A percentile compares a stretch with the other conserved stretches of the same genome.
Evolutionary conservation across 2,329 filamentous ascomycete genomes (phyloP).

Genomic region (Aspergillus ibericus): DNA sequence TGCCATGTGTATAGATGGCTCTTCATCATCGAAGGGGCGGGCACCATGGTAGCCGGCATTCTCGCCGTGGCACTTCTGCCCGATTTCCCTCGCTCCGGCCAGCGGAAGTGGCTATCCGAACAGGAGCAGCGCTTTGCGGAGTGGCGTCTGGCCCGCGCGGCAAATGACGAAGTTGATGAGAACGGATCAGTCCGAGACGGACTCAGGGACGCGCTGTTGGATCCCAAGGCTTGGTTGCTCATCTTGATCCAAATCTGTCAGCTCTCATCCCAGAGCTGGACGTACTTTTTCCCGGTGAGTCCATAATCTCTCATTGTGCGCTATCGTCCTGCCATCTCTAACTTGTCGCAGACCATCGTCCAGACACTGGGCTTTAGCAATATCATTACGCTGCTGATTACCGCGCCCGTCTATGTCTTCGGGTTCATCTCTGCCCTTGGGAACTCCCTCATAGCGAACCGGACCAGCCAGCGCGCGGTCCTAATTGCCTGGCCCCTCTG

Average conservation of each 20-base stretch:
- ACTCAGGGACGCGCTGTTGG: constrained; percentile 17
- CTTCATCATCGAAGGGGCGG: constrained; percentile 44
- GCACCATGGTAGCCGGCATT: constrained; percentile 36
- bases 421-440: constrained; percentile 36
- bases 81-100: constrained; percentile 24
- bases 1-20: constrained; percentile 18
- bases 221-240: constrained; percentile 19
- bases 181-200: constrained; percentile 19
- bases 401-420: constrained; percentile 22
- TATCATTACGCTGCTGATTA: constrained; percentile 21
- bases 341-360: constrained; percentile 16
- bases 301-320: background rate
- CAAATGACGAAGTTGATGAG: constrained; percentile 23
- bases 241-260: constrained; percentile 20
- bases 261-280: constrained; percentile 19
- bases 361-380: constrained; percentile 20
- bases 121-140: constrained; percentile 23
- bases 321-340: background rate
- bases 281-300: constrained; percentile 15
- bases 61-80: constrained; percentile 37
- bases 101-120: constrained; percentile 21
- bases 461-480: constrained; percentile 14
- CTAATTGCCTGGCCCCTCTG: constrained; percentile 20
- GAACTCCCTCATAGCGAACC: constrained; percentile 29
- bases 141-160: constrained; percentile 19